Base-by-base conservation (phyloP, 148 eudicot species). In the Drosera capensis region DNA sequence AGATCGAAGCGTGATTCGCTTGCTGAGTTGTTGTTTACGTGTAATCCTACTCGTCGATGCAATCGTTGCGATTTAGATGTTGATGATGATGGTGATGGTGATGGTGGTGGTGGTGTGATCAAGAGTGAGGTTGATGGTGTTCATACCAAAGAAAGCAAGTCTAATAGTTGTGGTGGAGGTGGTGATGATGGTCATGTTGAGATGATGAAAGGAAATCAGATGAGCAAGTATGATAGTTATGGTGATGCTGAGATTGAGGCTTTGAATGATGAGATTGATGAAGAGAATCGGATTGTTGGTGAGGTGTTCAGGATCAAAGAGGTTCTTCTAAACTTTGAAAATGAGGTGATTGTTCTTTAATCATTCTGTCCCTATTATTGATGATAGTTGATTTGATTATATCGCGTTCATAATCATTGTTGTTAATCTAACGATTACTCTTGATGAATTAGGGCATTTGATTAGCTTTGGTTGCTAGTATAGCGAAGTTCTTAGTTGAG, bases 281-380 rank as follows among this genome's bases (percentile, higher is more conserved):
- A 84, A 22, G 77, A 71, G 52, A 62, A 56, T 13, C 72, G 57
- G 51, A 43, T 70, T 55, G 43, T 62, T 64, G 75, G 60, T 8
- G 93, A 90, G 69, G 82, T 78, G 20, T 39, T 80, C 58, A 80
- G 95, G 80, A 85, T 85, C 57, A 90, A 90, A 36, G 73, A 71
- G 29, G 47, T 81, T 35, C 55, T 90, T 48, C 66, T 56, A 3
- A 80, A 78, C 48, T 42, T 58, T 57, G 60, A 70, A 62, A 76
- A 82, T 58, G 78, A 81, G 96, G 96, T 86, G 23, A 20, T 21
- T 34, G 14, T 49, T 37, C 23, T 34, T 21, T 25, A 46, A 20
- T 44, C 35, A 19, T 55, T 61, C 41, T 25, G 30, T 18, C 15
- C 31, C 13, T 57, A 38, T 49, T 19, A 18, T 34, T 40, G 6